Evolutionary conservation across 2,329 filamentous ascomycete species (phyloP).

Genomic region (Fusarium heterosporum): DNA sequence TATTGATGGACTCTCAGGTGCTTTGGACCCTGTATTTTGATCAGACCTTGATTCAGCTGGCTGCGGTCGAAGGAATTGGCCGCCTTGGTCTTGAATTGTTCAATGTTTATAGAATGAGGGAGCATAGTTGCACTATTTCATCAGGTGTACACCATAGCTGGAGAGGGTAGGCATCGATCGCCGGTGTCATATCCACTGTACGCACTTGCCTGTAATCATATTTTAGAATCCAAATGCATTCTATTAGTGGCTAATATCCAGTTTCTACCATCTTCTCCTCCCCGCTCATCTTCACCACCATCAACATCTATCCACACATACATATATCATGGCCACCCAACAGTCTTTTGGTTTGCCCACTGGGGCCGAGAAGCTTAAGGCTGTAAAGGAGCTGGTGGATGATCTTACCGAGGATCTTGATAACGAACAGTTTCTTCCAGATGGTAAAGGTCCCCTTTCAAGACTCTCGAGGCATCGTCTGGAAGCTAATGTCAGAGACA

Average conservation of each 20-base stretch:
- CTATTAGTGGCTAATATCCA: constrained; percentile 32
- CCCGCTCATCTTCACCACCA: constrained; percentile 26
- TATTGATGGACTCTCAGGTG: constrained; percentile 3
- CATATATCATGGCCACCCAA: constrained; percentile 38
- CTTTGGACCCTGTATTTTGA: constrained; percentile 6
- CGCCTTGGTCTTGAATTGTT: neutral
- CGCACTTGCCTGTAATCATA: constrained; percentile 1
- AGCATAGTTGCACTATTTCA: neutral
- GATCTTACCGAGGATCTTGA: constrained; percentile 72
- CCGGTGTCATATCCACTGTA: neutral
- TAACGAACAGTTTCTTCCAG: constrained; percentile 66
- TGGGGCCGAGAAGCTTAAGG: constrained; percentile 68
- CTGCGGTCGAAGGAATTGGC: neutral
- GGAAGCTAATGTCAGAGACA: constrained; percentile 50
- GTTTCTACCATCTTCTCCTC: constrained; percentile 24
- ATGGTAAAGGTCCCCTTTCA: constrained; percentile 58
- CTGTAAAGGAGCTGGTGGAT: constrained; percentile 73
- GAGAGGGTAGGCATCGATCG: neutral
- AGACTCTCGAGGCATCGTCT: neutral
- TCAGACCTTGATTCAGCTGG: neutral
- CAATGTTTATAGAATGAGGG: neutral
- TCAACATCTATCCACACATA: constrained; percentile 1
- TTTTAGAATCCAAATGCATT: constrained; percentile 16
- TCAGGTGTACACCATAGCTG: neutral
- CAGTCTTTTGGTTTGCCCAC: constrained; percentile 49